phyloP scores from a whole-genome alignment of 768 basidiomycete species.

The Boletus vermiculosoides region DNA sequence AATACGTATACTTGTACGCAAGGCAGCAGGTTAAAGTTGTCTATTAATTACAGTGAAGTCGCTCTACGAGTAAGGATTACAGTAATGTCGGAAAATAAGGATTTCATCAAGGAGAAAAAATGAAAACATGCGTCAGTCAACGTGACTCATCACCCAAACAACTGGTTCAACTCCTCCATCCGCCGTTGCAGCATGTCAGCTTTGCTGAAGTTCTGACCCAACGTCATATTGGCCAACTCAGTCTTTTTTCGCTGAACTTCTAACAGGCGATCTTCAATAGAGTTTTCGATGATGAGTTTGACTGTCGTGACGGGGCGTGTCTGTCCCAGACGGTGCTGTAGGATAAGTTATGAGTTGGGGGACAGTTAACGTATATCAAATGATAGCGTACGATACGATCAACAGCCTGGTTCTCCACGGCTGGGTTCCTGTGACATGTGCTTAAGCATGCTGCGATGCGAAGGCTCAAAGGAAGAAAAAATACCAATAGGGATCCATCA shows the following conservation, averaged over 20 bases:
- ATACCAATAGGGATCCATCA: conserved; percentile 97
- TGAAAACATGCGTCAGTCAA: conserved; percentile 16
- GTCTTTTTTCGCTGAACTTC: conserved; percentile 96
- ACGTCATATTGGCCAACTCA: conserved; percentile 89
- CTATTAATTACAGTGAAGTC: conserved; percentile 33
- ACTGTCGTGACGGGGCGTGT: conserved; percentile 87
- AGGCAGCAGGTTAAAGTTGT: conserved; percentile 6
- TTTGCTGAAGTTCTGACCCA: conserved; percentile 84
- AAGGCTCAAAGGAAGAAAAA: not conserved
- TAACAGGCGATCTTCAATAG: conserved; percentile 89
- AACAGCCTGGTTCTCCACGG: conserved; percentile 96
- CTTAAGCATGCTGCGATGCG: not conserved
- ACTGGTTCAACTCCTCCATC: conserved; percentile 80
- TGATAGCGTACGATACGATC: conserved; percentile 82
- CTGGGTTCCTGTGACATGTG: conserved; percentile 71
- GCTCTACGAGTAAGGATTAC: conserved; percentile 35
- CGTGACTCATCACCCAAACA: conserved; percentile 55
- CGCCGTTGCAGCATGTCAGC: conserved; percentile 84
- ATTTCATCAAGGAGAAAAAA: conserved; percentile 17
- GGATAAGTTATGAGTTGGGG: not conserved
- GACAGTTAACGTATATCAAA: not conserved
- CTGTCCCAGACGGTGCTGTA: conserved; percentile 93
- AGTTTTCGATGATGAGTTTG: conserved; percentile 91
- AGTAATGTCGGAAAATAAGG: conserved; percentile 19
- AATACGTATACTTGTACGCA: not conserved